Percentiles rank a stretch among this genome's conserved stretches.
Evolutionary conservation across 768 basidiomycete species (phyloP).

Genomic region (Auriscalpium orientale): DNA sequence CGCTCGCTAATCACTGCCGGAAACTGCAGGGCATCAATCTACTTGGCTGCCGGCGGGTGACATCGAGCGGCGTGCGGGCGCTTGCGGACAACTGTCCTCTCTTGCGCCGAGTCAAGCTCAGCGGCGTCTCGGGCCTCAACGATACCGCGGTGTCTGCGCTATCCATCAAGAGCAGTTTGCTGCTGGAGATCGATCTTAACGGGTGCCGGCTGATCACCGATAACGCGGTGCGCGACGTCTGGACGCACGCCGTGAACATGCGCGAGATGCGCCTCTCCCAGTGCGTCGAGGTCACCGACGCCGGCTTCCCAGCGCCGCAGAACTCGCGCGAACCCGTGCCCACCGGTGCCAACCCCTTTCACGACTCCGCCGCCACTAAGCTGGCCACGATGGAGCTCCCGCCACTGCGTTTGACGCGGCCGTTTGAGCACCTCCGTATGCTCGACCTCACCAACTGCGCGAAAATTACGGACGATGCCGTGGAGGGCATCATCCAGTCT

Average conservation of each 20-base stretch:
- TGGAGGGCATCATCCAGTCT: constrained; percentile 75
- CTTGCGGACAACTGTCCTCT: constrained; percentile 69
- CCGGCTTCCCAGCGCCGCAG: constrained; percentile 75
- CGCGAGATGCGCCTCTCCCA: constrained; percentile 86
- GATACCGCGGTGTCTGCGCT: constrained; percentile 71
- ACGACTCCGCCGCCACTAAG: constrained; percentile 23
- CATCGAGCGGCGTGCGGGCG: constrained; percentile 69
- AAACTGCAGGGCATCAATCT: constrained; percentile 91
- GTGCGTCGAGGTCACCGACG: constrained; percentile 71
- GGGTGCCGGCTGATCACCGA: constrained; percentile 76
- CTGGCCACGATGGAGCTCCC: constrained; percentile 37
- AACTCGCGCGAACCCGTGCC: constrained; percentile 37
- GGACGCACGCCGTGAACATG: constrained; percentile 73
- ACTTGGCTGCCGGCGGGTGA: constrained; percentile 71
- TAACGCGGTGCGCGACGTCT: constrained; percentile 71
- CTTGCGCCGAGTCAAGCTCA: constrained; percentile 86
- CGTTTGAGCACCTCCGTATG: constrained; percentile 84
- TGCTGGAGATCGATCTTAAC: constrained; percentile 93
- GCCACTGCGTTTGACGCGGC: constrained; percentile 54
- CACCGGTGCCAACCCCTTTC: constrained; percentile 28
- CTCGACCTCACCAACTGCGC: constrained; percentile 86
- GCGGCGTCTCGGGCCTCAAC: constrained; percentile 66
- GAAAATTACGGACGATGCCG: constrained; percentile 71
- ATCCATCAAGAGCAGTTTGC: constrained; percentile 69
- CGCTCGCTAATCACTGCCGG: constrained; percentile 60